Evolutionary conservation across 2,329 filamentous ascomycete genomes (phyloP), one percentile per base, ranked within the genome.

Genomic region (Talaromyces sp.): DNA sequence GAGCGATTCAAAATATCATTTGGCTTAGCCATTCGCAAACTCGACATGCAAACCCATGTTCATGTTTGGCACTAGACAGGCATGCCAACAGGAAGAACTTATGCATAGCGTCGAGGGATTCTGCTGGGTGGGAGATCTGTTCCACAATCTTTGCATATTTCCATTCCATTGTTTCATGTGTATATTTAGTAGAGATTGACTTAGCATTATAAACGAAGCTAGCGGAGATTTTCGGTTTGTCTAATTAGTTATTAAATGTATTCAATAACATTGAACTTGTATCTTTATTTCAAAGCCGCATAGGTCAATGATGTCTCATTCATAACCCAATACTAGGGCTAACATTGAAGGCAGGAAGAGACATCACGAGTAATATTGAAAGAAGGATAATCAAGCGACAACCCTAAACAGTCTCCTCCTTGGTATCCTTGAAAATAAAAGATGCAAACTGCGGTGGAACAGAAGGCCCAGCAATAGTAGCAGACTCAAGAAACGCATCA

Each of bases 131-230:
- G 34, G 34, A 4, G 36, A 7, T 40, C 14, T 40, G 16, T 40
- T 40, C 36, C 36, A 40, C 36, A 40, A 18, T 51, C 30, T 10
- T 54, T 59, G n/a, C 67, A 67, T 36, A 73, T 67, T 59, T 34
- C 23, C 18, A 47, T 47, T 27, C 10, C 40, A 50, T 47, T 47
- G n/a, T 47, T 47, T 27, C 44, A 47, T 27, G 44, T 47, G 23
- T 47, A 47, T 27, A 47, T 18, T 27, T 47, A 47, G 18, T 47
- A 47, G 44, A 27, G 44, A 9, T 47, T 47, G 18, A 23, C 10
- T 47, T 47, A 47, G 44, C 44, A 47, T 27, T 12, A 47, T 47
- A 47, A 47, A 23, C 18, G 10, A 27, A n/a, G 18, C 23, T 16
- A 27, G 44, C 44, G 44, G 18, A 14, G 44, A 23, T 27, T 27